Evolutionary conservation across 139 green algal species (phyloP).

Genomic region (Picochlorum sp.): DNA sequence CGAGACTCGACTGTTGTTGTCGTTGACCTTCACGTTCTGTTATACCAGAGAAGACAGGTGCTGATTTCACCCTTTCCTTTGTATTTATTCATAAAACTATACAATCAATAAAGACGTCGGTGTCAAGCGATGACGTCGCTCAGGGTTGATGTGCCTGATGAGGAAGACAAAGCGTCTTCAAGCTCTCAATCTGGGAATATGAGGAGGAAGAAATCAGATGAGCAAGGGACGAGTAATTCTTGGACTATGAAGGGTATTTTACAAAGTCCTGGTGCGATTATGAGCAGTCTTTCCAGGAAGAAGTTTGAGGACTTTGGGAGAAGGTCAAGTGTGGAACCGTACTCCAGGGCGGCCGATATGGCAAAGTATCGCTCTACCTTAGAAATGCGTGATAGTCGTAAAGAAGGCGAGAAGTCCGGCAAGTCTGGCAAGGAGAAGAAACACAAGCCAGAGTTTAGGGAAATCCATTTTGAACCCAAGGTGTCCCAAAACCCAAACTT

Average conservation of each 20-base stretch:
- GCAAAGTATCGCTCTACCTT: conserved; percentile 9
- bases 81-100: too few relatives aligned
- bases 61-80: too few relatives aligned
- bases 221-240: background rate
- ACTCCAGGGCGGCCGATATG: conserved; percentile 8
- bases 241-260: background rate
- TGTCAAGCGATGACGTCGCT: too few relatives aligned
- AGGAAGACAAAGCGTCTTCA: too few relatives aligned
- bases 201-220: background rate
- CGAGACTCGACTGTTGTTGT: too few relatives aligned
- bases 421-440: background rate
- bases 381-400: conserved; percentile 3
- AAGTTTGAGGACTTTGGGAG: background rate
- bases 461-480: conserved; percentile 12
- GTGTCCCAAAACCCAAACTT: background rate
- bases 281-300: background rate
- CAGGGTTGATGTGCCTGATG: too few relatives aligned
- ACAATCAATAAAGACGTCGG: too few relatives aligned
- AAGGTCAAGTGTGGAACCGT: conserved; percentile 22
- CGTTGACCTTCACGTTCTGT: too few relatives aligned
- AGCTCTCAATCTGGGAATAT: background rate
- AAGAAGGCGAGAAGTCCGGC: background rate
- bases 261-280: conserved; percentile 2
- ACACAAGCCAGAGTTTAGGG: background rate
- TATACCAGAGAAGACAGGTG: too few relatives aligned